These are phyloP conservation scores for Oldenlandia corymbosa DNA, from an alignment of 257 asterid species.

Conservation along the genomic window DNA sequence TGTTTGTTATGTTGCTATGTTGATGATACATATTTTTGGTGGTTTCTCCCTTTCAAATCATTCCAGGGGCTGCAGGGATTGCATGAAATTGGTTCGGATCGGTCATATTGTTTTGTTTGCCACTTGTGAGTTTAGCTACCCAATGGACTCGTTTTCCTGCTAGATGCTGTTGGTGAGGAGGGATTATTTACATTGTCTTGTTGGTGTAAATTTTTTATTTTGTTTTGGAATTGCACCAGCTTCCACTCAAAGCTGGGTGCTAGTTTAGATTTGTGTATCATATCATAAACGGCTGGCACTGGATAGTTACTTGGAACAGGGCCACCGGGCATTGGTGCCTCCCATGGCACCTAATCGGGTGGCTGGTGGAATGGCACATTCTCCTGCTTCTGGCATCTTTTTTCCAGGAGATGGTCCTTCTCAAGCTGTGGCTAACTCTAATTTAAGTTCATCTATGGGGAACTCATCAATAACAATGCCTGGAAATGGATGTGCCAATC, in stretches of 20 bases:
- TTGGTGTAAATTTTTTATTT: not conserved
- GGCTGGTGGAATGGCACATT: conserved; percentile 73
- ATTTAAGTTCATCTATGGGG: conserved; percentile 62
- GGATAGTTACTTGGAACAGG: conserved; percentile 36
- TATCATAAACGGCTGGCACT: conserved; percentile 22
- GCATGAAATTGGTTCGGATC: conserved; percentile 3
- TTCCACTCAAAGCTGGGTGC: conserved; percentile 1
- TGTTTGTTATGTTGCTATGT: not conserved
- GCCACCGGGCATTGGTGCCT: conserved; percentile 34
- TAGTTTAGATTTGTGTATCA: not conserved
- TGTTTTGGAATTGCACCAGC: conserved; percentile 6
- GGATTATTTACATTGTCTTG: not conserved
- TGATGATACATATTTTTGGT: conserved; percentile 11
- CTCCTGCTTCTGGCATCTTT: conserved; percentile 83
- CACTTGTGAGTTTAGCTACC: conserved; percentile 5
- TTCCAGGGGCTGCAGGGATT: not conserved
- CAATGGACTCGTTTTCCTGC: not conserved
- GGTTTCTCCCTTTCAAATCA: not conserved
- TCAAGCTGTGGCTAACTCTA: conserved; percentile 61
- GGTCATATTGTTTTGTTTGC: not conserved
- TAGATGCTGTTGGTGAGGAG: conserved; percentile 14
- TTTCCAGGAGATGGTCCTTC: conserved; percentile 76
- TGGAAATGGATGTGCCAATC: conserved; percentile 46
- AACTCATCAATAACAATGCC: conserved; percentile 57
- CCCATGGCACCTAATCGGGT: conserved; percentile 67